Percentiles rank a stretch among this genome's conserved stretches.
phyloP scores from a whole-genome alignment of 2,329 filamentous ascomycete genomes.

The Colletotrichum liaoningense region DNA sequence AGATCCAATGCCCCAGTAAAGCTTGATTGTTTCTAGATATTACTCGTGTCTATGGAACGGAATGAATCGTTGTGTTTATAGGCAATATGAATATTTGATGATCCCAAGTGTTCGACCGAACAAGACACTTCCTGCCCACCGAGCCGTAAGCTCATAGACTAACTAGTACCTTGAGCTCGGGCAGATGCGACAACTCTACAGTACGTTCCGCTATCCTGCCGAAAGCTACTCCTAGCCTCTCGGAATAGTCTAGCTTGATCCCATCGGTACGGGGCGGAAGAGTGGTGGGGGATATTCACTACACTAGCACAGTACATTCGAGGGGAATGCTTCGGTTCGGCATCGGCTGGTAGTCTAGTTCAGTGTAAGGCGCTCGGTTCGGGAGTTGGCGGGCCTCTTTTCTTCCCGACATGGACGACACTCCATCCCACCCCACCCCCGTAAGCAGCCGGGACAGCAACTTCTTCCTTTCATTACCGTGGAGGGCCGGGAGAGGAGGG shows the following conservation, averaged over 20 bases:
- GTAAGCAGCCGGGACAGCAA: neutral
- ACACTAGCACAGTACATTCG: neutral
- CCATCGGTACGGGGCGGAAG: neutral
- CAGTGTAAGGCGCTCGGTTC: neutral
- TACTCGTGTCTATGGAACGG: neutral
- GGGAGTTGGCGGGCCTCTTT: constrained; percentile 9
- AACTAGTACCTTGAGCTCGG: neutral
- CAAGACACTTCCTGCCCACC: neutral
- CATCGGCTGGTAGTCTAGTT: neutral
- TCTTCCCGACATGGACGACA: neutral
- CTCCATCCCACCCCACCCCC: neutral
- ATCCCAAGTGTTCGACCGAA: neutral
- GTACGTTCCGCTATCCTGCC: too few relatives aligned
- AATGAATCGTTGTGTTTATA: neutral
- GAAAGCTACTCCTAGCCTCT: neutral
- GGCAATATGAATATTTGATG: neutral
- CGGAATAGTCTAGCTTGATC: neutral
- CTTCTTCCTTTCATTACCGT: neutral
- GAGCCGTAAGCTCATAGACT: neutral
- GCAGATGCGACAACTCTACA: neutral
- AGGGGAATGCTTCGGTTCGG: constrained; percentile 11
- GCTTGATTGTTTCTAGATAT: neutral
- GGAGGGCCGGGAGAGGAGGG: neutral
- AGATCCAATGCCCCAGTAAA: neutral
- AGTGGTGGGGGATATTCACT: neutral